Percentiles rank a stretch among this genome's conserved stretches.
These are phyloP conservation scores for Tetracladium marchalianum DNA, from an alignment of 495 filamentous ascomycete genomes.

Conservation along the genomic window DNA sequence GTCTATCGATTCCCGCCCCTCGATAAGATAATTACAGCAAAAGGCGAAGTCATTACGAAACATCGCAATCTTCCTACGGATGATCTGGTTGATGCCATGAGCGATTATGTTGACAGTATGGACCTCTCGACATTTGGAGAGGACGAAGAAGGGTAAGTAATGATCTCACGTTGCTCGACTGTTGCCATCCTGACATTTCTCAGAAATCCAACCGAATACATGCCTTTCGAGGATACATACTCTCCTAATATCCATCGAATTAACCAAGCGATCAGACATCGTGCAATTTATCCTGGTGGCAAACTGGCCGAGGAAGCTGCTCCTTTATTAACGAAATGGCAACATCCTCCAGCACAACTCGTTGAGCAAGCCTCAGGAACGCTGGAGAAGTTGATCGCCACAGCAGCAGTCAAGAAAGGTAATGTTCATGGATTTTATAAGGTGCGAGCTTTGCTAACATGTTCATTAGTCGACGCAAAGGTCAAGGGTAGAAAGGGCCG, in stretches of 20 bases:
- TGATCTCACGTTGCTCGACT: background rate
- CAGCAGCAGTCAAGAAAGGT: constrained; percentile 84
- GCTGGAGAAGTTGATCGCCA: constrained; percentile 48
- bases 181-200: constrained; percentile 11
- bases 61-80: constrained; percentile 82
- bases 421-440: constrained; percentile 7
- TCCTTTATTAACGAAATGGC: constrained; percentile 51
- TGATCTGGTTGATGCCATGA: constrained; percentile 69
- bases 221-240: constrained; percentile 73
- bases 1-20: constrained; percentile 84
- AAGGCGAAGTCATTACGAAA: constrained; percentile 72
- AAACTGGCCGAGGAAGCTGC: constrained; percentile 29
- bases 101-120: constrained; percentile 88
- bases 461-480: constrained; percentile 65
- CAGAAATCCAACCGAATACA: constrained; percentile 62
- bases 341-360: constrained; percentile 61
- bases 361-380: constrained; percentile 32
- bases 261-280: constrained; percentile 70
- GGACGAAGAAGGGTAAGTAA: constrained; percentile 59
- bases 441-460: background rate
- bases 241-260: constrained; percentile 90
- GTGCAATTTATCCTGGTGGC: constrained; percentile 61
- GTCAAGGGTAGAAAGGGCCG: constrained; percentile 56
- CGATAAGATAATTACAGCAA: constrained; percentile 77
- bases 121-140: constrained; percentile 55